Evolutionary conservation across 331 rosid genomes (phyloP), one percentile per base, ranked within the genome.

Genomic region (Stylosanthes scabra): DNA sequence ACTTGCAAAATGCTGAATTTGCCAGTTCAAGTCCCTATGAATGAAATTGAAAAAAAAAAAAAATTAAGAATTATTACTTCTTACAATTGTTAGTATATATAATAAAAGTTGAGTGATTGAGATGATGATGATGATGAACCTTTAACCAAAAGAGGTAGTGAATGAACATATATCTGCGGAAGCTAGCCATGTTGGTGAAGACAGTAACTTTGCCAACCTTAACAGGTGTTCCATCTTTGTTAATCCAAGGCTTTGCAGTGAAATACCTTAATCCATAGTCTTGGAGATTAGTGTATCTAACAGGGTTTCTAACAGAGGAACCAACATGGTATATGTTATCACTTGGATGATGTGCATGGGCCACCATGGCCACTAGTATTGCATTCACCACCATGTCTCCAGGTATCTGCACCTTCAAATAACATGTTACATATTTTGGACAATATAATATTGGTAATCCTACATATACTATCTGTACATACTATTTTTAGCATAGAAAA

Each of bases 341-440:
- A 66, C 72, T 70, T 39, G 74, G 80, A 2, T 86, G 67, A 45
- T 87, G 69, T 42, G 92, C 92, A 73, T 86, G 92, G 55, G 84
- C 89, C 37, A 70, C 83, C 86, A 89, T 89, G 0, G 92, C 83
- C 20, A 79, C 93, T 9, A 91, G 71, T 6, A 87, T 87, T 12
- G 98, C 79, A 78, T 91, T 93, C 74, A 93, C 97, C 77, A 89
- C 98, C 83, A 89, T 70, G 42, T 91, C 98, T 1, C 92, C 98
- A 2, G 97, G 98, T 34, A 91, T 81, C 98, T 93, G 86, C 25
- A 20, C 25, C 51, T 34, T 68, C 7, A 34, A 20, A 20, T 20
- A 20, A 20, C 25, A 34, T 34, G 39, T 34, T 6, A 34, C 5
- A 34, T 34, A 34, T 4, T 34, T 34, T 34, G 39, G 37, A 31